Percentiles rank a stretch among this genome's conserved stretches.
These are phyloP conservation scores for Saccharomyces hybrid DNA, from an alignment of 1,139 yeast genomes.

Conservation along the genomic window DNA sequence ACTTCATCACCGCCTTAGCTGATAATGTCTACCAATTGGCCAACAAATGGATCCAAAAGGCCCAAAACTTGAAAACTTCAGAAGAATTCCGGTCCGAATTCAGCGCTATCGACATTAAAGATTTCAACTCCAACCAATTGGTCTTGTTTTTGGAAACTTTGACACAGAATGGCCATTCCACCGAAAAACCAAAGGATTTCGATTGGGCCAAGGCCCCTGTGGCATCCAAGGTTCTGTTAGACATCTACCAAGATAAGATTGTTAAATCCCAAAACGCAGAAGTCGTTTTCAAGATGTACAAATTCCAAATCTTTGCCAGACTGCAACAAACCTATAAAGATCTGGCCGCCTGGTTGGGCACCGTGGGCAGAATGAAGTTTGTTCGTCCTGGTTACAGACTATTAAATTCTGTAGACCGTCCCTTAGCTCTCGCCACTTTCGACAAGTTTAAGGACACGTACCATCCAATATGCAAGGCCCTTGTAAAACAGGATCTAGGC, in stretches of 20 bases:
- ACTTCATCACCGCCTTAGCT: slow-evolving; percentile 70
- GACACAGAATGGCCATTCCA: slow-evolving; percentile 31
- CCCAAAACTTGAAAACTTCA: slow-evolving; percentile 20
- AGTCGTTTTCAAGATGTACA: slow-evolving; percentile 70
- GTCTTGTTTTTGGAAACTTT: slow-evolving; percentile 72
- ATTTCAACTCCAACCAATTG: slow-evolving; percentile 66
- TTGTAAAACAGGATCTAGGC: slow-evolving; percentile 68
- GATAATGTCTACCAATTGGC: slow-evolving; percentile 65
- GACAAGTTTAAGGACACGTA: slow-evolving; percentile 49
- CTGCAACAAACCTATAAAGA: slow-evolving; percentile 40
- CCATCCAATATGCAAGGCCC: slow-evolving; percentile 77
- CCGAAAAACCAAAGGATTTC: slow-evolving; percentile 14
- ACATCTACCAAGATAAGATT: slow-evolving; percentile 27
- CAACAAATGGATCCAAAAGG: slow-evolving; percentile 47
- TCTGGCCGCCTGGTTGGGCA: slow-evolving; percentile 76
- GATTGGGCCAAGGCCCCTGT: slow-evolving; percentile 27
- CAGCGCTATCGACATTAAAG: slow-evolving; percentile 38
- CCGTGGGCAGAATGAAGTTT: slow-evolving; percentile 92
- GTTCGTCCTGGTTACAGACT: slow-evolving; percentile 78
- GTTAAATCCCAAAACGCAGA: slow-evolving; percentile 61
- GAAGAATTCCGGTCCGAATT: slow-evolving; percentile 29
- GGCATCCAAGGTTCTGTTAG: slow-evolving; percentile 28
- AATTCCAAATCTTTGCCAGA: slow-evolving; percentile 49
- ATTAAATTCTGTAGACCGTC: slow-evolving; percentile 55
- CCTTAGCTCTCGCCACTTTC: slow-evolving; percentile 61